Conservation (phyloP, 768 basidiomycete species). For the Hericium erinaceus region DNA sequence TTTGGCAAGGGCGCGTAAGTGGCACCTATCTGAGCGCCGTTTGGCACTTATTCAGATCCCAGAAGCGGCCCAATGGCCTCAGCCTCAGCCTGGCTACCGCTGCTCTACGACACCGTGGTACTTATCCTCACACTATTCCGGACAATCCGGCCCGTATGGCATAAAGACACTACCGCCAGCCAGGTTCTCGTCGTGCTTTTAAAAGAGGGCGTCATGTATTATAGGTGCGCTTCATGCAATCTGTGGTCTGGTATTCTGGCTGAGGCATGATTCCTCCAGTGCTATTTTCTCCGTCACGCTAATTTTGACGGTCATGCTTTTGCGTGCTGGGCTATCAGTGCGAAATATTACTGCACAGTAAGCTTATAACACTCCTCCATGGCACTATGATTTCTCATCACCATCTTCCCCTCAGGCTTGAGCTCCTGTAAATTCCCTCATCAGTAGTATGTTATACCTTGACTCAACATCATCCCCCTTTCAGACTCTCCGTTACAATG, state of each 20-base stretch:
- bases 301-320: constrained; percentile 30
- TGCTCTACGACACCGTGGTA: constrained; percentile 30
- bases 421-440: constrained; percentile 1
- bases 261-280: constrained; percentile 12
- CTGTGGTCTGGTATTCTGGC: too few relatives aligned
- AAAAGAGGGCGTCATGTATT: constrained; percentile 5
- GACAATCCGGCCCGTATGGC: constrained; percentile 12
- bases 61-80: constrained; percentile 21
- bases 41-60: background rate
- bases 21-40: background rate
- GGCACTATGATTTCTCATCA: background rate
- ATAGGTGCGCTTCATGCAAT: constrained; percentile 1
- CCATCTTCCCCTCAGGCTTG: background rate
- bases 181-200: constrained; percentile 5
- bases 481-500: constrained; percentile 36
- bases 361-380: constrained; percentile 9
- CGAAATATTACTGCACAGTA: constrained; percentile 30
- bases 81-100: constrained; percentile 32
- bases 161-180: background rate
- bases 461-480: background rate
- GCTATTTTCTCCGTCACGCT: constrained; percentile 31
- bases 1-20: constrained; percentile 21
- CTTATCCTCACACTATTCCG: constrained; percentile 25
- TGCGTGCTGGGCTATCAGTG: constrained; percentile 19
- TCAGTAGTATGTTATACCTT: background rate